Base-by-base conservation (phyloP, 306 rosid genomes). In the Heteromeles arbutifolia region DNA sequence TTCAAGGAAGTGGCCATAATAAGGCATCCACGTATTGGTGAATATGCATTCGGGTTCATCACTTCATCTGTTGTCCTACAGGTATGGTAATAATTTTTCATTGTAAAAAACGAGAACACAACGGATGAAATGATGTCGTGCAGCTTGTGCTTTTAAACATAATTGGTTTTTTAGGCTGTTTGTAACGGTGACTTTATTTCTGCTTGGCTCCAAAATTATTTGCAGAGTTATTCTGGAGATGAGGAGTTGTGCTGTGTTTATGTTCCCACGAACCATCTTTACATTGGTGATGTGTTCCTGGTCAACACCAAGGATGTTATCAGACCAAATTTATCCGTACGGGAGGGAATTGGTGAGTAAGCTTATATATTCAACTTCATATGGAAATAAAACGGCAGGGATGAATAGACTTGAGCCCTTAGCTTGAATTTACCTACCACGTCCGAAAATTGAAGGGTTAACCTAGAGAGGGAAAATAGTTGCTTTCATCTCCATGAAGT, bases 1-100 rank as follows among this genome's bases (percentile, higher is more conserved):
- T 92, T 92, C 83, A 92, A 92, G 89, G 97, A 92, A 84, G 97
- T 92, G 73, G 97, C 97, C 63, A 90, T 92, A 83, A 88, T 92
- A 74, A 88, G 94, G 83, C 97, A 92, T 87, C 97, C 97, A 44
- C 96, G 97, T 76, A 44, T 92, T 83, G 97, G 97, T 26, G 97
- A 92, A 92, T 92, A 92, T 82, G 97, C 97, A 44, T 90, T 92
- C 71, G 97, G 94, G 69, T 92, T 92, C 86, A 92, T 92, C 69
- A 92, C 97, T 52, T 92, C 97, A 73, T 87, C 91, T 12, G 92
- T 92, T 71, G 66, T 79, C 63, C 94, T 92, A 67, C 97, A 92
- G 97, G 97, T 93, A 58, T 80, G 80, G 25, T 66, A 39, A 9
- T 58, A 72, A 65, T 73, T 59, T 81, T 43, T 9, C 7, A 43